Base-by-base conservation (phyloP, 2,329 filamentous ascomycete species). In the Fusarium sp. region DNA sequence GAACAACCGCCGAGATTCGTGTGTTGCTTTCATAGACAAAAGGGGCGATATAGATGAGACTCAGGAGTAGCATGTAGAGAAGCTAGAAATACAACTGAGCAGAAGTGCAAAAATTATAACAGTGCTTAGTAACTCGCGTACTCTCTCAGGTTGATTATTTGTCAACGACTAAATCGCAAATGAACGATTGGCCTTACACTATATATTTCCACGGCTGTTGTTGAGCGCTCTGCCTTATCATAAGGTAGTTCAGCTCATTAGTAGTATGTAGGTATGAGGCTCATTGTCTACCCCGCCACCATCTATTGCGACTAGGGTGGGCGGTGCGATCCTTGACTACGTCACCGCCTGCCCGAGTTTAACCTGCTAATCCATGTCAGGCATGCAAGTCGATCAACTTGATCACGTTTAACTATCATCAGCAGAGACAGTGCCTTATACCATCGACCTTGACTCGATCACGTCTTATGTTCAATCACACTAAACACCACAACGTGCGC, bases 1-100 rank as follows among this genome's bases (percentile, higher is more conserved):
- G 89, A 54, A 91, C 89, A 9, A 86, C 85, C 11, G 86, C 87
- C 11, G 89, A 91, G 76, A 89, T 91, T 37, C 83, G 87, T 29
- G 88, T 91, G 37, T 75, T 91, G 49, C 77, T 91, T 16, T 89
- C 87, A 19, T 89, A 80, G 60, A 48, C 12, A 25, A 39, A 19
- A 37, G 23, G n/a, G 35, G 16, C 29, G 27, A 33, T 31, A 19
- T 18, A 23, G 23, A 19, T 23, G 23, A 10, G 23, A 10, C 18
- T 15, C 23, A 60, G 46, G 19, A 69, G 46, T 35, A 42, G 39
- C 29, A 59, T 42, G 35, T 29, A 38, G 31, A 55, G 25, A 39
- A 49, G 41, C 21, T 41, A 45, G 33, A 39, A 23, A 44, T 45
- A 56, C 9, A 62, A 51, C 19, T 37, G 27, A 37, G 12, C 31